Evolutionary conservation across 2,329 filamentous ascomycete species (phyloP).

Genomic region (Aspergillus hortae): DNA sequence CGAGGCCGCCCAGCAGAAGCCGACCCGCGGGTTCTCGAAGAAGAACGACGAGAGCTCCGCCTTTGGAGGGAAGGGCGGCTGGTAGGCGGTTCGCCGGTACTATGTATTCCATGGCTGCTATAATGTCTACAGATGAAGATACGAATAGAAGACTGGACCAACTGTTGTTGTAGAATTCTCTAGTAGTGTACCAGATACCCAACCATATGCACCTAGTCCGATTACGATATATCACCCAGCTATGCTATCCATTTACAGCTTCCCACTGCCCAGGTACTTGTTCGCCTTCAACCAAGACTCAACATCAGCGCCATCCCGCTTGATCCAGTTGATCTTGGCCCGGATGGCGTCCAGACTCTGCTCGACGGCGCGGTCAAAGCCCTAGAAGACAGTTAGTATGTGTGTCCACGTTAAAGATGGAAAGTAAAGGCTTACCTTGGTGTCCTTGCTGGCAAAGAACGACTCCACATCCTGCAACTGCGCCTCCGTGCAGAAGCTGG

Average conservation of each 20-base stretch:
- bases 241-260: conserved; percentile 23
- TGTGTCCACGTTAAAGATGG: not conserved
- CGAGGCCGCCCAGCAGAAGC: conserved; percentile 85
- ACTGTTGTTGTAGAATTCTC: no score
- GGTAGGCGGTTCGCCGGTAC: conserved; percentile 18
- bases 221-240: not conserved
- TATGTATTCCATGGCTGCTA: not conserved
- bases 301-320: conserved; percentile 75
- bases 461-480: conserved; percentile 72
- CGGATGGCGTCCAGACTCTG: conserved; percentile 82
- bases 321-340: conserved; percentile 79
- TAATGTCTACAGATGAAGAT: not conserved
- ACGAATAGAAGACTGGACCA: not conserved
- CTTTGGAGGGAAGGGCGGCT: conserved; percentile 36
- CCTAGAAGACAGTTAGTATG: conserved; percentile 32
- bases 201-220: not conserved
- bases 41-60: conserved; percentile 46
- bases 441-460: conserved; percentile 81
- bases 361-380: conserved; percentile 83
- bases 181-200: not conserved
- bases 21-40: conserved; percentile 42
- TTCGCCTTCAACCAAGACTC: conserved; percentile 65
- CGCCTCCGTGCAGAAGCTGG: conserved; percentile 71
- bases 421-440: conserved; percentile 54
- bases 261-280: conserved; percentile 50